Conservation (phyloP, 495 filamentous ascomycete species). For the Aspergillus carlsbadensis region DNA sequence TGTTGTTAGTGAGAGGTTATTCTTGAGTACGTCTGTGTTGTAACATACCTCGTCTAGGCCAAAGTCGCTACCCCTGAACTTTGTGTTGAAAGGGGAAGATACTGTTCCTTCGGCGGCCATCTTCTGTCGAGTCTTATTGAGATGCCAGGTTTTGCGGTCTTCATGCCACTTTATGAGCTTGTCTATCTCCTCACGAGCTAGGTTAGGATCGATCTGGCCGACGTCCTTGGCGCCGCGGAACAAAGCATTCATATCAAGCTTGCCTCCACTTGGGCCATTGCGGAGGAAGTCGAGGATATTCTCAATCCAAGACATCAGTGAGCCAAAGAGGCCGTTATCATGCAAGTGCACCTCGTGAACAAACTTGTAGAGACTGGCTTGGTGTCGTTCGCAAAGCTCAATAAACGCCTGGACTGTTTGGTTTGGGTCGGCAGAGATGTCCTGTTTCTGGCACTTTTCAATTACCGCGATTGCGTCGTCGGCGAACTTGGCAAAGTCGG, state of each 20-base stretch:
- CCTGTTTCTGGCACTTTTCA: conserved; percentile 85
- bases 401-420: conserved; percentile 99
- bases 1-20: background rate
- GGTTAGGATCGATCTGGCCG: conserved; percentile 63
- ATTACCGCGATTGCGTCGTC: conserved; percentile 90
- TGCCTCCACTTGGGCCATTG: conserved; percentile 73
- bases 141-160: conserved; percentile 92
- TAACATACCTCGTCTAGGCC: conserved; percentile 72
- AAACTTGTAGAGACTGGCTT: conserved; percentile 98
- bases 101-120: conserved; percentile 82
- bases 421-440: conserved; percentile 91
- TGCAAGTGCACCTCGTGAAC: conserved; percentile 98
- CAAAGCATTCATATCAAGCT: conserved; percentile 90
- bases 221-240: conserved; percentile 74
- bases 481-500: conserved; percentile 89
- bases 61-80: conserved; percentile 78
- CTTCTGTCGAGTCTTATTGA: conserved; percentile 96
- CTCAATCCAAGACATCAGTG: conserved; percentile 96
- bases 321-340: conserved; percentile 93
- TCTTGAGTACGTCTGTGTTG: conserved; percentile 1
- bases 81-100: conserved; percentile 45
- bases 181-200: conserved; percentile 80
- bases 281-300: conserved; percentile 93
- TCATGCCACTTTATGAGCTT: conserved; percentile 88
- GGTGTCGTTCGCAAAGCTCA: conserved; percentile 91